These are phyloP conservation scores for Themeda triandra DNA, from an alignment of 176 grass and related monocot species.

Conservation along the genomic window DNA sequence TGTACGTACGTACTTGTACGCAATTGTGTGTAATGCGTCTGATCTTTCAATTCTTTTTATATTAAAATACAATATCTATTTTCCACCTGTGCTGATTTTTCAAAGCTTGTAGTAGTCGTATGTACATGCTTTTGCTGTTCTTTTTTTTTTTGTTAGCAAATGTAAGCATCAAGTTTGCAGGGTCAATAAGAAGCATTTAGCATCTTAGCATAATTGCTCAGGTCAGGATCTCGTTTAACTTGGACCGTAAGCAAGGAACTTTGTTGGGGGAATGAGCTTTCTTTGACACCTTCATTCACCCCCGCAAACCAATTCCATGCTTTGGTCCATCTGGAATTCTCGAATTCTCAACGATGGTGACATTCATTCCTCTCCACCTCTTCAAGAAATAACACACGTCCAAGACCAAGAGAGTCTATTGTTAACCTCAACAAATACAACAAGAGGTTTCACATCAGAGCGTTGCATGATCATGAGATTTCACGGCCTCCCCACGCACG, in stretches of 20 bases:
- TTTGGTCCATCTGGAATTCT: background rate
- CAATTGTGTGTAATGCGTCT: no score
- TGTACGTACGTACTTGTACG: background rate
- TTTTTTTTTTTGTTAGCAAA: background rate
- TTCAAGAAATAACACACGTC: no score
- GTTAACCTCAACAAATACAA: no score
- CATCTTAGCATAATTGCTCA: background rate
- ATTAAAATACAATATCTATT: background rate
- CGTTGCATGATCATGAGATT: no score
- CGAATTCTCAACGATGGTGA: background rate
- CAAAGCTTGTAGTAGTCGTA: background rate
- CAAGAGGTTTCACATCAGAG: no score
- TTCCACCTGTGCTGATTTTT: no score
- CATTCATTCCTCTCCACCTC: no score
- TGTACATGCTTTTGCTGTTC: no score
- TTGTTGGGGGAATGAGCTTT: background rate
- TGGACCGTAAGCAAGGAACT: constrained; percentile 26
- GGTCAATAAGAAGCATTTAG: background rate
- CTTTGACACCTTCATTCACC: background rate
- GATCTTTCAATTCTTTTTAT: background rate
- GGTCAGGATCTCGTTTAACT: background rate
- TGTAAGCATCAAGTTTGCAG: background rate
- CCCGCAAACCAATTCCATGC: background rate
- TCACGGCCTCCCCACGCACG: no score
- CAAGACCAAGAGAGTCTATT: no score